A percentile compares a stretch with the other conserved stretches of the same genome.
phyloP scores from a whole-genome alignment of 768 basidiomycete species.

The Boletellus emodensis region DNA sequence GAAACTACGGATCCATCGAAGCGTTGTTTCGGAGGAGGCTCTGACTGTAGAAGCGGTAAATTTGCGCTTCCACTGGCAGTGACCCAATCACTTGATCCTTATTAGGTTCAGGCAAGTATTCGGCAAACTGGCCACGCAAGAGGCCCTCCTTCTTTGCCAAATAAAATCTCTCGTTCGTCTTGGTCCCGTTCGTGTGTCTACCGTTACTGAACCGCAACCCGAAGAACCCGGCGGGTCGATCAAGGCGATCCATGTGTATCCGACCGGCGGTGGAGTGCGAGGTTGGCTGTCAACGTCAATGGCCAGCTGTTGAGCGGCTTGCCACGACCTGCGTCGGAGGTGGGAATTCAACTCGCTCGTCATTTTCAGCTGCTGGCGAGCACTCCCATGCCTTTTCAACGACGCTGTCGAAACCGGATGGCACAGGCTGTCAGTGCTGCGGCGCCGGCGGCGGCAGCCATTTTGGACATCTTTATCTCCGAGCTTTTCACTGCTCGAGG shows the following conservation, averaged over 20 bases:
- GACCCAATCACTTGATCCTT: conserved; percentile 20
- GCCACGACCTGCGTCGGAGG: conserved; percentile 14
- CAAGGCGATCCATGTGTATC: conserved; percentile 8
- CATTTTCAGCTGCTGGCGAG: conserved; percentile 11
- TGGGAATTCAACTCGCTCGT: conserved; percentile 14
- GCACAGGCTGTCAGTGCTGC: not conserved
- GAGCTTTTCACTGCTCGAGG: not conserved
- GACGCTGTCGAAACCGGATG: not conserved
- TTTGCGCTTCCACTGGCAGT: conserved; percentile 12
- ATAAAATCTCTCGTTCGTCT: not conserved
- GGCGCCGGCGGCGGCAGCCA: not conserved
- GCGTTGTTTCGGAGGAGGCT: conserved; percentile 6
- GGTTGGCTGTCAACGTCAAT: not conserved
- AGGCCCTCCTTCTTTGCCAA: conserved; percentile 3
- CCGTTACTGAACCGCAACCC: conserved; percentile 4
- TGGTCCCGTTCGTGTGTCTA: conserved; percentile 2
- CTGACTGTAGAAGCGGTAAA: conserved; percentile 9
- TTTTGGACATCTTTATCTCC: not conserved
- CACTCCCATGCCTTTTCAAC: conserved; percentile 3
- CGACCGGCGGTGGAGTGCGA: conserved; percentile 9
- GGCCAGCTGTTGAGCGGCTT: not conserved
- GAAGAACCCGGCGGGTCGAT: conserved; percentile 1
- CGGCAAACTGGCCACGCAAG: conserved; percentile 13
- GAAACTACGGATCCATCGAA: not conserved
- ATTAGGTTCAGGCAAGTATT: conserved; percentile 10